Evolutionary conservation across 805 yeast genomes (phyloP).

Genomic region (Candida bentonensis): DNA sequence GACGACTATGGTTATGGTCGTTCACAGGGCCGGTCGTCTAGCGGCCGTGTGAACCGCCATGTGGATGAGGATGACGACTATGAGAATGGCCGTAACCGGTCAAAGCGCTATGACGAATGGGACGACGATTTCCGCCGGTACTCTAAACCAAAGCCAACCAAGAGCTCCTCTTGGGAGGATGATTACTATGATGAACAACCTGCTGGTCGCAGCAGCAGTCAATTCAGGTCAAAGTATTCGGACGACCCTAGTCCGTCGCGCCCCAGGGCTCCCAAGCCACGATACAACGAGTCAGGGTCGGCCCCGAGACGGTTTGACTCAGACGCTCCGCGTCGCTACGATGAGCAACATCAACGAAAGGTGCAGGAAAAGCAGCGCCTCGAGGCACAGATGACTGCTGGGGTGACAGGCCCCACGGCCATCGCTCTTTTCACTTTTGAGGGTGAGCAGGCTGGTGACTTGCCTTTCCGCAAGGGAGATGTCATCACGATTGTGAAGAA

Average conservation of each 20-base stretch:
- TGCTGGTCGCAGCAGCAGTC: slow-evolving; percentile 16
- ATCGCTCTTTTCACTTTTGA: slow-evolving; percentile 79
- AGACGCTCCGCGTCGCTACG: slow-evolving; percentile 8
- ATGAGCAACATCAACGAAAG: slow-evolving; percentile 5
- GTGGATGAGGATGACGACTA: slow-evolving; percentile 2
- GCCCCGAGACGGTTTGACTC: slow-evolving; percentile 2
- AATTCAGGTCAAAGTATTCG: slow-evolving; percentile 21
- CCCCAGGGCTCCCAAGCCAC: slow-evolving; percentile 30
- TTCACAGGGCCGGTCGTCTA: slow-evolving; percentile 10
- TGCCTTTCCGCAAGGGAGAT: slow-evolving; percentile 90
- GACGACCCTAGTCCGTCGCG: slow-evolving; percentile 25
- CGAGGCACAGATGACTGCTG: slow-evolving; percentile 3
- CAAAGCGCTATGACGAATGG: slow-evolving; percentile 2
- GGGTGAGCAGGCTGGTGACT: slow-evolving; percentile 89
- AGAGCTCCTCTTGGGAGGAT: slow-evolving; percentile 64
- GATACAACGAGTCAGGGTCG: slow-evolving; percentile 14
- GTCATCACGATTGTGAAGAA: slow-evolving; percentile 75
- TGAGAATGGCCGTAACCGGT: neutral
- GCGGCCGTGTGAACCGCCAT: slow-evolving; percentile 9
- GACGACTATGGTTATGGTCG: slow-evolving; percentile 26
- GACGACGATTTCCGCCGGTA: slow-evolving; percentile 2
- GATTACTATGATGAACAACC: slow-evolving; percentile 49
- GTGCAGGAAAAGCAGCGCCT: slow-evolving; percentile 4
- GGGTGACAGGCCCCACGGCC: slow-evolving; percentile 43
- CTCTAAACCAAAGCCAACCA: slow-evolving; percentile 2